Percentiles rank a stretch among this genome's conserved stretches.
These are phyloP conservation scores for Cercospora sp. DNA, from an alignment of 2,329 filamentous ascomycete genomes.

Conservation along the genomic window DNA sequence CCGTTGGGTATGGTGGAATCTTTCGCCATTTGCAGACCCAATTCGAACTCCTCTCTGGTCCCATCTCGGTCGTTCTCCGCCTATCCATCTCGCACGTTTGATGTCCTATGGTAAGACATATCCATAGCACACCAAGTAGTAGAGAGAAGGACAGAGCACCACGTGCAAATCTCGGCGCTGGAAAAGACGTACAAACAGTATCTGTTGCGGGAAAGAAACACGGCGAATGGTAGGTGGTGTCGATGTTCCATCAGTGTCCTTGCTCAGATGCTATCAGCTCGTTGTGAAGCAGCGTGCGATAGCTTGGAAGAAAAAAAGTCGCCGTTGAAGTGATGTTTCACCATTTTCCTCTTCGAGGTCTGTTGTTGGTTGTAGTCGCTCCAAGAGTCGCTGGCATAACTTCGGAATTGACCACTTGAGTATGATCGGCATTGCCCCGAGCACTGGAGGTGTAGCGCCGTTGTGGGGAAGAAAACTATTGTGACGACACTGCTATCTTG, in stretches of 20 bases:
- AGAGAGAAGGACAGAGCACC: neutral
- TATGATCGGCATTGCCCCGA: neutral
- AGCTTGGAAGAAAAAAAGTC: neutral
- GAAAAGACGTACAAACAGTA: neutral
- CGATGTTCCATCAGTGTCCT: neutral
- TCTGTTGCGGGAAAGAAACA: neutral
- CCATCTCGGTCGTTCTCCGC: neutral
- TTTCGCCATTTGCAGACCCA: neutral
- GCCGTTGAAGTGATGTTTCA: neutral
- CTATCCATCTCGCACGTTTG: neutral
- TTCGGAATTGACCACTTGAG: neutral
- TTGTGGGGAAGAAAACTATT: neutral
- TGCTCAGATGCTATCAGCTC: neutral
- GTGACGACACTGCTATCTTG: neutral
- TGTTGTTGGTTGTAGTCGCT: neutral
- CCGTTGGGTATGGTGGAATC: neutral
- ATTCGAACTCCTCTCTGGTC: neutral
- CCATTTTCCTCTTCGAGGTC: neutral
- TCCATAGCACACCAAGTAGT: neutral
- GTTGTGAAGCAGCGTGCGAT: neutral
- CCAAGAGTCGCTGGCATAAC: neutral
- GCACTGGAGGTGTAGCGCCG: neutral
- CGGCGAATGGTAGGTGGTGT: neutral
- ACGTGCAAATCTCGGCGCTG: neutral
- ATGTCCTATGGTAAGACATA: neutral